Evolutionary conservation across 306 rosid genomes (phyloP).

Genomic region (Rubus parviflorus): DNA sequence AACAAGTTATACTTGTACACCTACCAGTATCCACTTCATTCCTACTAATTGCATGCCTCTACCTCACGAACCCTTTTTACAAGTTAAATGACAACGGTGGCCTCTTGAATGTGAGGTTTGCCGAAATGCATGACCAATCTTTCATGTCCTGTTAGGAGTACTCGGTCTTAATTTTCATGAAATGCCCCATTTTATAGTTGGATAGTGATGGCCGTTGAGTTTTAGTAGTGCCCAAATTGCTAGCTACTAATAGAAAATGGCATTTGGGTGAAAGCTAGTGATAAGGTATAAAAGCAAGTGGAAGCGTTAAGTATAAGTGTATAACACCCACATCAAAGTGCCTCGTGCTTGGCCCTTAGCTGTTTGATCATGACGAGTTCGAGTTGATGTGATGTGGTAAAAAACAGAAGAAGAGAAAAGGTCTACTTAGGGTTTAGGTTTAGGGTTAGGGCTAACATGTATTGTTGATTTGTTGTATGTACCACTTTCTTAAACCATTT

Average conservation of each 20-base stretch:
- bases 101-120: not conserved
- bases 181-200: not conserved
- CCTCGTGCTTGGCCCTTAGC: not conserved
- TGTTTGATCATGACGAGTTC: not conserved
- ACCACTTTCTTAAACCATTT: no score
- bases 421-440: no score
- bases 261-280: slow-evolving; percentile 2
- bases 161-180: not conserved
- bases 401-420: no score
- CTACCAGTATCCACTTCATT: not conserved
- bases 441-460: no score
- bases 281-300: not conserved
- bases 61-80: not conserved
- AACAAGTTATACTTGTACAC: not conserved
- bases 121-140: not conserved
- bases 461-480: no score
- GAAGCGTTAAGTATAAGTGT: not conserved
- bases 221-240: not conserved
- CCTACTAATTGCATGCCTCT: not conserved
- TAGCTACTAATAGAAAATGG: not conserved
- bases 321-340: not conserved
- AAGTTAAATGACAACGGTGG: not conserved
- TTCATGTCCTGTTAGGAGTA: not conserved
- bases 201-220: not conserved
- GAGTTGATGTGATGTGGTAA: not conserved